Conservation (phyloP, 176 grass and related monocot genomes). For the Neostapfia colusana region DNA sequence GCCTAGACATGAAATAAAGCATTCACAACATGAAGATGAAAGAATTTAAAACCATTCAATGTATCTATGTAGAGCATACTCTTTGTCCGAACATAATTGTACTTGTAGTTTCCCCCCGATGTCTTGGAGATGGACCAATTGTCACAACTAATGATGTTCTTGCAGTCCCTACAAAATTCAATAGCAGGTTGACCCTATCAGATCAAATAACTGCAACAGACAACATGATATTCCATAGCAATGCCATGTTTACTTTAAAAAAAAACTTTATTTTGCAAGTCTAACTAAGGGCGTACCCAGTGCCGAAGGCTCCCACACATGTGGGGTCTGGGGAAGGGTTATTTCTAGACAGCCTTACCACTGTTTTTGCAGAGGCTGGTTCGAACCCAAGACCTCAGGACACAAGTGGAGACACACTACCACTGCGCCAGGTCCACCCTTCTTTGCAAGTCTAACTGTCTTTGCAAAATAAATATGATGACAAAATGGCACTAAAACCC, state of each 20-base stretch:
- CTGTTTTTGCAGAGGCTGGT: too few relatives aligned
- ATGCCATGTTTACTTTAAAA: constrained; percentile 3
- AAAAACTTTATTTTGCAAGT: too few relatives aligned
- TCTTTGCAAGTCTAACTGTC: too few relatives aligned
- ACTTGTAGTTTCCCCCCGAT: constrained; percentile 97
- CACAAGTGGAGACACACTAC: too few relatives aligned
- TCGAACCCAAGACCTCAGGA: too few relatives aligned
- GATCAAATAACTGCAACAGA: constrained; percentile 26
- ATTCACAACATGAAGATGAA: constrained; percentile 5
- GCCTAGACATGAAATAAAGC: constrained; percentile 56
- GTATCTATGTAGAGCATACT: constrained; percentile 49
- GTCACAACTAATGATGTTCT: constrained; percentile 98
- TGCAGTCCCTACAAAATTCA: constrained; percentile 79
- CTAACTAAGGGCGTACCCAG: too few relatives aligned
- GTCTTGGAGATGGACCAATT: constrained; percentile 94
- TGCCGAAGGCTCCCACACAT: too few relatives aligned
- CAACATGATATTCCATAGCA: not conserved
- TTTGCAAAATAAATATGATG: too few relatives aligned
- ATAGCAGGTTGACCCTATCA: constrained; percentile 38
- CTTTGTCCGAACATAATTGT: constrained; percentile 99
- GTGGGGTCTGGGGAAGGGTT: too few relatives aligned
- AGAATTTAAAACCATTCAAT: constrained; percentile 25
- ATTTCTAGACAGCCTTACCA: too few relatives aligned
- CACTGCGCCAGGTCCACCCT: too few relatives aligned
- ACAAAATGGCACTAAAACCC: not conserved